Conservation (phyloP, 106 monocot genomes). For the Acanthochlamys bracteata region DNA sequence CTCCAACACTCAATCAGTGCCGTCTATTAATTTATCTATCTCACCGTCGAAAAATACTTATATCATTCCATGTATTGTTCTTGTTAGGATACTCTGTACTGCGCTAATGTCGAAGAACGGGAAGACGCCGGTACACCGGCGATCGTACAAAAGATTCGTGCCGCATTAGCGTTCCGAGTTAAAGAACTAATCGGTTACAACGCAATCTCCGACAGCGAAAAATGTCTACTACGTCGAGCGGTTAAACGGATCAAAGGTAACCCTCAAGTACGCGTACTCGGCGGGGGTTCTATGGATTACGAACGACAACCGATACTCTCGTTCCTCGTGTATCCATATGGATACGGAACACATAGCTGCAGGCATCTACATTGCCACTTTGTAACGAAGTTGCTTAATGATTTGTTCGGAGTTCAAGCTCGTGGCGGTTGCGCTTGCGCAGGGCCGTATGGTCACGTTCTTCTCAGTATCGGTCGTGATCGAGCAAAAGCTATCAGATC, state of each 20-base stretch:
- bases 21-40: too few relatives aligned
- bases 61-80: not conserved
- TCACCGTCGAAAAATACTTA: not conserved
- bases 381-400: slow-evolving; percentile 48
- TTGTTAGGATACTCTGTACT: slow-evolving; percentile 53
- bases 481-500: slow-evolving; percentile 24
- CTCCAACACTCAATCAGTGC: too few relatives aligned
- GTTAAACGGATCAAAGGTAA: slow-evolving; percentile 12
- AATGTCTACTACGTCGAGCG: slow-evolving; percentile 3
- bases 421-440: slow-evolving; percentile 73
- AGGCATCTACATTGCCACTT: slow-evolving; percentile 56
- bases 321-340: slow-evolving; percentile 41
- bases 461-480: slow-evolving; percentile 30
- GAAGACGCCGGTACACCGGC: slow-evolving; percentile 76
- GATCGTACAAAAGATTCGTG: slow-evolving; percentile 64
- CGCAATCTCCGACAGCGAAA: slow-evolving; percentile 27
- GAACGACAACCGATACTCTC: slow-evolving; percentile 53
- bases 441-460: slow-evolving; percentile 57
- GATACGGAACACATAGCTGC: slow-evolving; percentile 4
- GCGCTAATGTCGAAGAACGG: slow-evolving; percentile 50
- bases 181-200: slow-evolving; percentile 49
- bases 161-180: slow-evolving; percentile 50
- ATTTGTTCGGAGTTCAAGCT: slow-evolving; percentile 65
- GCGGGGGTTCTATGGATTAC: not conserved
- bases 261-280: slow-evolving; percentile 17